These are phyloP conservation scores for Colletotrichum trifolii DNA, from an alignment of 2,329 filamentous ascomycete genomes.

Conservation along the genomic window DNA sequence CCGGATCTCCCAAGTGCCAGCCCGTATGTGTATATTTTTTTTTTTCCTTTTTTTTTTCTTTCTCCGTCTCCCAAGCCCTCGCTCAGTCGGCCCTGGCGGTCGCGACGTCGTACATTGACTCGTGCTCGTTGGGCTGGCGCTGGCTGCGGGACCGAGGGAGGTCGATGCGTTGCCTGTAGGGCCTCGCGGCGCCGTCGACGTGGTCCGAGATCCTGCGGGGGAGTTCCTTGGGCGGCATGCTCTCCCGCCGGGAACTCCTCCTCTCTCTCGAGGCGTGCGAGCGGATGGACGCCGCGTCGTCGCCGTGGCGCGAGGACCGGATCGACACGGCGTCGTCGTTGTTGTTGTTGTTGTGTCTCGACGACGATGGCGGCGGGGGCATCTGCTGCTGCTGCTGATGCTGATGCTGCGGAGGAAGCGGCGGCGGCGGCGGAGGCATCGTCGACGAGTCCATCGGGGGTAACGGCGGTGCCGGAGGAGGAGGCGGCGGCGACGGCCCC, in stretches of 20 bases:
- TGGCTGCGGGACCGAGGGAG: constrained; percentile 32
- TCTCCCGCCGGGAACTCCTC: constrained; percentile 25
- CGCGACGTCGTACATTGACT: constrained; percentile 33
- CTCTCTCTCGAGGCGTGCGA: constrained; percentile 31
- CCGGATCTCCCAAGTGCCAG: background rate
- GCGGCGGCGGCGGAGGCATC: constrained; percentile 12
- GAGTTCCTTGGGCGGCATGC: constrained; percentile 22
- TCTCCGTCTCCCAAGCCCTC: constrained; percentile 11
- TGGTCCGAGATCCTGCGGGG: constrained; percentile 24
- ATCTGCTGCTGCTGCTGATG: constrained; percentile 5
- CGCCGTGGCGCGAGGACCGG: constrained; percentile 3
- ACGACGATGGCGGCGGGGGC: background rate
- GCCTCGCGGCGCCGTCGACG: constrained; percentile 29
- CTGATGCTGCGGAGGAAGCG: constrained; percentile 11
- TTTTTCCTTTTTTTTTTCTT: too few relatives aligned
- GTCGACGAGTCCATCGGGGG: constrained; percentile 17
- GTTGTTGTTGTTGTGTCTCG: constrained; percentile 12
- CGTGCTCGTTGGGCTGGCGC: constrained; percentile 15
- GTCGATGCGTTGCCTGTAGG: constrained; percentile 33
- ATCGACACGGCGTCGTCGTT: constrained; percentile 11
- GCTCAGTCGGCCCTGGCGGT: constrained; percentile 28
- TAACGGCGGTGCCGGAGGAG: constrained; percentile 29
- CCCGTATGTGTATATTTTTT: background rate
- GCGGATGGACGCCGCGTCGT: constrained; percentile 31
- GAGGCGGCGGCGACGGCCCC: constrained; percentile 25